Evolutionary conservation across 768 basidiomycete genomes (phyloP), one percentile per base, ranked within the genome.

Genomic region (Hygrophorus pudorinus): DNA sequence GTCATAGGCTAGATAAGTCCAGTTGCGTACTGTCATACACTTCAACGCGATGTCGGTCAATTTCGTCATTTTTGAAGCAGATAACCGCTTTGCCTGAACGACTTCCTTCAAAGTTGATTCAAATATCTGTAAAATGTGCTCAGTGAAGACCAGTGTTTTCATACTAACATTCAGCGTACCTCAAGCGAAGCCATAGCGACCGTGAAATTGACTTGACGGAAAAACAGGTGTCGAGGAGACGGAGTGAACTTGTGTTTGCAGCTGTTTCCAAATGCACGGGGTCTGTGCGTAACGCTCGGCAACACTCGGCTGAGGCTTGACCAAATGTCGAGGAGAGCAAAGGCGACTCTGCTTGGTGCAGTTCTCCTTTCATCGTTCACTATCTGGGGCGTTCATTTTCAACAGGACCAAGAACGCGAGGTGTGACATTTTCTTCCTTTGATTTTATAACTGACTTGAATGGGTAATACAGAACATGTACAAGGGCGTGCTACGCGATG

Each of bases 331-430:
- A 63, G 76, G 56, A 65, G 68, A 48, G 86, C 92, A 14, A 89
- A 85, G 61, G 64, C 72, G 33, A 87, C 89, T 1, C 71, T 96
- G n/a, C 64, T 68, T 28, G 73, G 71, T 18, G 79, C 92, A 4
- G 60, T 86, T 41, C 53, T 72, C 5, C 55, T 83, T 41, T 78
- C 85, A 10, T 70, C 72, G 2, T 61, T 82, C 30, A 86, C 84
- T 20, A 77, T 97, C 60, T 94, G 81, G 78, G 87, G 78, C 14
- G 92, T 97, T 24, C 93, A 97, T 59, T 84, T 73, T 55, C 76
- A 92, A 44, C 92, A 97, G 57, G 66, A 72, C 12, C 75, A 78
- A 55, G 91, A 97, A 62, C 81, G 81, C 45, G 78, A 89, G 53
- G 93, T 91, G 51, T 38, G 66, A 55, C 5, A 4, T 32, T 12